Evolutionary conservation across 164 flowering plant genomes (phyloP).

Genomic region (Brasenia schreberi): DNA sequence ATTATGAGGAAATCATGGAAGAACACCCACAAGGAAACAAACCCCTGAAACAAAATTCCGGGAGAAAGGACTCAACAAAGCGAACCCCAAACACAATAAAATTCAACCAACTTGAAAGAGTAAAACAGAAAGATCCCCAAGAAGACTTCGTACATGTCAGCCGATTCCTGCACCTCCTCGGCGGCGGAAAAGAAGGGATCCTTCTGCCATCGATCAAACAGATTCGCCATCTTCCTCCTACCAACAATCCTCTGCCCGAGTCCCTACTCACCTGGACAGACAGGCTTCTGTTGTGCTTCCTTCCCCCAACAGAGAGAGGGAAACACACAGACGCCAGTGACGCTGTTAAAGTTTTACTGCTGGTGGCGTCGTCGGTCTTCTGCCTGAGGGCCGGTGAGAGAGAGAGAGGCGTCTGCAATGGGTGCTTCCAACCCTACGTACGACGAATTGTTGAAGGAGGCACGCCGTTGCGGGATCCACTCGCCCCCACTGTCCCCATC

Average conservation of each 20-base stretch:
- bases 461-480: no score
- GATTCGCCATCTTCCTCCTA: conserved; percentile 28
- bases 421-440: no score
- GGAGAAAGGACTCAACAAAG: no score
- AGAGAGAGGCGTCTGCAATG: background rate
- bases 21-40: background rate
- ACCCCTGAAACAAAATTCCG: background rate
- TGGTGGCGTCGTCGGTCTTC: background rate
- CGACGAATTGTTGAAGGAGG: no score
- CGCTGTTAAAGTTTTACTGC: no score
- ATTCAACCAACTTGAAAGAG: background rate
- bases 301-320: no score
- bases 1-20: background rate
- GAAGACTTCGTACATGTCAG: conserved; percentile 48
- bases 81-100: background rate
- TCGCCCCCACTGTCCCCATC: no score
- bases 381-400: background rate
- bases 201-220: conserved; percentile 79
- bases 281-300: background rate
- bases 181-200: conserved; percentile 84
- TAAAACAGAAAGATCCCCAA: background rate
- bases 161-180: conserved; percentile 85
- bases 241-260: background rate
- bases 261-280: background rate
- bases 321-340: no score